Evolutionary conservation across 495 filamentous ascomycete genomes (phyloP), one percentile per base, ranked within the genome.

Genomic region (Parmelia sp.): DNA sequence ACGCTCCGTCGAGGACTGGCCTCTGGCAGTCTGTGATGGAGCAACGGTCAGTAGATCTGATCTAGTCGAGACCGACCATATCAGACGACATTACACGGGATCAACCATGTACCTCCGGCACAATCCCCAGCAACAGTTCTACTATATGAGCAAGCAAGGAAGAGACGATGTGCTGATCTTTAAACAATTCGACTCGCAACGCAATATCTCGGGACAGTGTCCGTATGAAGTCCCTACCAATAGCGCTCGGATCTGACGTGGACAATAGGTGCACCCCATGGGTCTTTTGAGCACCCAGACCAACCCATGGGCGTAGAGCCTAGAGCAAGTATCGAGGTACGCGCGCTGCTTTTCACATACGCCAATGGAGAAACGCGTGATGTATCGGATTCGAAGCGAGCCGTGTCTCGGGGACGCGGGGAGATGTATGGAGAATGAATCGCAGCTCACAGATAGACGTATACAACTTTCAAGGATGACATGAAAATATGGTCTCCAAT

Each of bases 21-120:
- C 74, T 8, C 44, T 76, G 4, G 67, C 74, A 25, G 66, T 76
- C 1, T 74, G 71, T 61, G 73, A 75, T 57, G 70, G 69, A 7
- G 62, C 64, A 23, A 72, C 70, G 8, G 23, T 73, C 8, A 47
- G 68, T 15, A 8, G 33, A 40, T 63, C 66, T 3, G 67, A 71
- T 17, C 37, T 76, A 10, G 39, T 76, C 19, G 71, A 63, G 40
- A 66, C 65, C 8, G 73, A 75, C 55, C 61, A 66, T 6, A 36
- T 58, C 29, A 15, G 37, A 21, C 35, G 37, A 9, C 35, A 31
- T 0, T 36, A 36, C 4, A 31, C 37, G 7, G 31, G 56, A 8
- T 27, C 35, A 31, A 58, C 56, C 14, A 21, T 35, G 11, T 36
- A 55, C 64, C 69, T n/a, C 14, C 33, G 59, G 53, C 69, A 72